phyloP scores from a whole-genome alignment of 768 basidiomycete genomes.

The Sarcodon aspratus region DNA sequence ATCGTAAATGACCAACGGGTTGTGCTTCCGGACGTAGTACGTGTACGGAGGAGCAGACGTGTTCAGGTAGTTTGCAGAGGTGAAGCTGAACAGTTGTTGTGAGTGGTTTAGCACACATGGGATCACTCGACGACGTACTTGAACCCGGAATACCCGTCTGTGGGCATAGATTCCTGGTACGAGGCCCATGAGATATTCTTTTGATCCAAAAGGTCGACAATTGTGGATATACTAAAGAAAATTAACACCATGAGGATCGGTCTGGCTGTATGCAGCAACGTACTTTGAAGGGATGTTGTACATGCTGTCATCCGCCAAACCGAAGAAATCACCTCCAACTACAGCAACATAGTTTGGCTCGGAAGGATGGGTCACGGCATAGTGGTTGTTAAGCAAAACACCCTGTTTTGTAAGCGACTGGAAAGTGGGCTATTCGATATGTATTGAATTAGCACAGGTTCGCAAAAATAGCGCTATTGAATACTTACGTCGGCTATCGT shows the following conservation, averaged over 20 bases:
- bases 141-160: slow-evolving; percentile 17
- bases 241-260: slow-evolving; percentile 15
- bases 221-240: slow-evolving; percentile 38
- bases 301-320: slow-evolving; percentile 30
- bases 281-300: slow-evolving; percentile 15
- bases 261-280: not conserved
- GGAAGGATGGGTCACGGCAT: slow-evolving; percentile 44
- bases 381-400: slow-evolving; percentile 30
- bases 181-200: slow-evolving; percentile 48
- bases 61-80: slow-evolving; percentile 26
- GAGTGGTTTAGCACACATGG: slow-evolving; percentile 8
- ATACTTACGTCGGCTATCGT: slow-evolving; percentile 10
- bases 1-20: slow-evolving; percentile 40
- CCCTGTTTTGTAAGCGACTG: slow-evolving; percentile 34
- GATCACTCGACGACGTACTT: slow-evolving; percentile 16
- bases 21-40: slow-evolving; percentile 48
- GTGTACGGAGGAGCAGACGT: slow-evolving; percentile 23
- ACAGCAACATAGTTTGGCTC: slow-evolving; percentile 49
- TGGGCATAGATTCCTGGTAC: slow-evolving; percentile 35
- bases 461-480: not conserved
- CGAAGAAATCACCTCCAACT: slow-evolving; percentile 43
- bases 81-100: slow-evolving; percentile 14
- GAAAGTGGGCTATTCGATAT: slow-evolving; percentile 14
- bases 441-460: not conserved
- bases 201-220: slow-evolving; percentile 49